Base-by-base conservation (phyloP, 495 filamentous ascomycete species). In the Aspergillus steynii region DNA sequence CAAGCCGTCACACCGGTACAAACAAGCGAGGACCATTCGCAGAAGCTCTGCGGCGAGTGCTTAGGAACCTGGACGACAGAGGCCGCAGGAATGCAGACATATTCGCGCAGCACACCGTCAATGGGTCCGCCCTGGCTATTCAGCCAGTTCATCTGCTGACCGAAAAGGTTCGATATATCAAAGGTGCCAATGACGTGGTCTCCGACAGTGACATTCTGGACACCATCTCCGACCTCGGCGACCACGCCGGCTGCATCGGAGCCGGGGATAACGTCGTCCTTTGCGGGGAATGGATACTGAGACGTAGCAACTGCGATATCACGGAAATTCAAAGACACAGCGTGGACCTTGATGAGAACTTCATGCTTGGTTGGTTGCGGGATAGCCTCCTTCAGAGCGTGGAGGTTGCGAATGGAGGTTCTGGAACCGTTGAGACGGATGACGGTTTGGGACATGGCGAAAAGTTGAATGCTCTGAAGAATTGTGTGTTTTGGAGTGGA, bases 181-280 rank as follows among this genome's bases (percentile, higher is more conserved):
- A 92, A 91, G 26, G 88, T 80, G 0, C 83, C 87, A 14, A 83
- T 63, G 34, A 92, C 89, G 53, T 80, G 83, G 73, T 90, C 87
- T 37, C 89, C 90, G 34, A 72, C 74, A 61, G 80, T 76, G 74
- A 87, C 84, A 10, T 77, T 77, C 1, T 74, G 77, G 0, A 92
- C 90, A 31, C 80, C 79, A 10, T 81, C 67, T 27, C 90, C 90
- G 14, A 87, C 80, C 3, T 80, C 80, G 25, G 88, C 71, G 32
- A 94, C 79, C 48, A 81, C 82, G 28, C 90, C 90, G 0, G 90
- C 84, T 47, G 87, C 89, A 65, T 94, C 90, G 5, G 89, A 92
- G 29, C 70, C 79, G 4, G 87, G 82, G 3, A 92, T 79, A 6
- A 92, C 76, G 51, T 78, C 78, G 25, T 83, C 69, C 31, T 71